A percentile compares a stretch with the other conserved stretches of the same genome.
Conservation (phyloP, 2,329 filamentous ascomycete species). For the Aureobasidium leucospermi region DNA sequence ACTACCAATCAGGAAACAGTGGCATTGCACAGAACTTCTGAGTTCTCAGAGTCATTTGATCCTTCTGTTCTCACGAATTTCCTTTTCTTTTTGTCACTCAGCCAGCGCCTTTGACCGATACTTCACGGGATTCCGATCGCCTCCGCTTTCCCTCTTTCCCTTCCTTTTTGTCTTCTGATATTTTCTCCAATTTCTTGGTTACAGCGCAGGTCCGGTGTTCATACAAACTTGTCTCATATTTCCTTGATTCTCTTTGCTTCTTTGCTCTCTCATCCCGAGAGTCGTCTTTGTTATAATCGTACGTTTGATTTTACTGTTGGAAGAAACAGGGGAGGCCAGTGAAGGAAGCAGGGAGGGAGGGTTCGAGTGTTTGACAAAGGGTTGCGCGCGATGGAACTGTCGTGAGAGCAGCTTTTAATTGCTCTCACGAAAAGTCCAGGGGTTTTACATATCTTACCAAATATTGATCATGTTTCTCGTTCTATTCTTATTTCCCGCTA, state of each 20-base stretch:
- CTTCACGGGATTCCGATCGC: neutral
- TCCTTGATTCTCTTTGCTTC: neutral
- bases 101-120: slow-evolving; percentile 1
- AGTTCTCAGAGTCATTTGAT: neutral
- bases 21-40: slow-evolving; percentile 97
- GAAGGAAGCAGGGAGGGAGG: neutral
- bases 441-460: neutral
- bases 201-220: slow-evolving; percentile 3
- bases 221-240: slow-evolving; percentile 1
- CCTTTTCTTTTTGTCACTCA: slow-evolving; percentile 2
- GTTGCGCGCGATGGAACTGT: neutral
- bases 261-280: neutral
- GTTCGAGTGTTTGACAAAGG: neutral
- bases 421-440: neutral
- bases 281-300: neutral
- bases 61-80: slow-evolving; percentile 4
- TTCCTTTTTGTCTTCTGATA: neutral
- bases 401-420: neutral
- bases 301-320: neutral
- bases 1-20: slow-evolving; percentile 81
- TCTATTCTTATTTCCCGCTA: neutral
- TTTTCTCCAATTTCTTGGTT: neutral
- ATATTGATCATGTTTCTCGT: neutral
- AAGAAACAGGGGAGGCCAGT: neutral
- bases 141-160: neutral